Evolutionary conservation across 345 rosid species (phyloP).

Genomic region (Moricandia arvensis): DNA sequence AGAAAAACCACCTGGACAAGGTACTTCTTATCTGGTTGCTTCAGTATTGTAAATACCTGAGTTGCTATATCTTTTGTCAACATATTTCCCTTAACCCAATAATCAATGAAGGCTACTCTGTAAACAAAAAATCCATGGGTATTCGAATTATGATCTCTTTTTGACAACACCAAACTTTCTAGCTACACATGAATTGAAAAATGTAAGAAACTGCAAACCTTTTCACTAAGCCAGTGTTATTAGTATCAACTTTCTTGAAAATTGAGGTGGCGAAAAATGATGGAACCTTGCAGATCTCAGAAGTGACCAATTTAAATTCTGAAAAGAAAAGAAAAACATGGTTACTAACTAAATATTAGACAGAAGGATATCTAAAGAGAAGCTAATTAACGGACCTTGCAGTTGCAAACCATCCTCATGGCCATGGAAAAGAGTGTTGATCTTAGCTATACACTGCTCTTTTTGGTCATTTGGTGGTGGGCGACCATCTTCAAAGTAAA

Average conservation of each 20-base stretch:
- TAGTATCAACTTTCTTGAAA: constrained; percentile 71
- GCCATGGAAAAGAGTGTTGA: constrained; percentile 63
- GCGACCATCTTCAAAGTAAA: constrained; percentile 88
- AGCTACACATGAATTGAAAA: not conserved
- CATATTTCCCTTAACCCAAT: constrained; percentile 78
- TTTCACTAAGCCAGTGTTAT: constrained; percentile 58
- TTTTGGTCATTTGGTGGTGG: constrained; percentile 77
- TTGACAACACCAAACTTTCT: not conserved
- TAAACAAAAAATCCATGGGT: not conserved
- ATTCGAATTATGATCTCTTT: not conserved
- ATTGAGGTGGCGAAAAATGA: constrained; percentile 73
- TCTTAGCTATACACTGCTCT: constrained; percentile 63
- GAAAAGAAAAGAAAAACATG: constrained; percentile 15
- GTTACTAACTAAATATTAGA: constrained; percentile 2
- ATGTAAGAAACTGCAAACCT: constrained; percentile 51
- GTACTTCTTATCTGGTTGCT: constrained; percentile 69
- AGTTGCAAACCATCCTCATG: constrained; percentile 66
- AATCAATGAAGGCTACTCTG: constrained; percentile 81
- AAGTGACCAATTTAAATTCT: constrained; percentile 70
- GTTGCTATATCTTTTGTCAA: constrained; percentile 69
- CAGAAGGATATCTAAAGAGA: constrained; percentile 1
- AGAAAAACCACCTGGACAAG: constrained; percentile 65
- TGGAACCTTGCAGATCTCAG: constrained; percentile 91
- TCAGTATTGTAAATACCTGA: constrained; percentile 68
- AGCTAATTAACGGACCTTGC: constrained; percentile 48